Evolutionary conservation across 2,329 filamentous ascomycete genomes (phyloP).

Genomic region (Chaetomiaceae sp.): DNA sequence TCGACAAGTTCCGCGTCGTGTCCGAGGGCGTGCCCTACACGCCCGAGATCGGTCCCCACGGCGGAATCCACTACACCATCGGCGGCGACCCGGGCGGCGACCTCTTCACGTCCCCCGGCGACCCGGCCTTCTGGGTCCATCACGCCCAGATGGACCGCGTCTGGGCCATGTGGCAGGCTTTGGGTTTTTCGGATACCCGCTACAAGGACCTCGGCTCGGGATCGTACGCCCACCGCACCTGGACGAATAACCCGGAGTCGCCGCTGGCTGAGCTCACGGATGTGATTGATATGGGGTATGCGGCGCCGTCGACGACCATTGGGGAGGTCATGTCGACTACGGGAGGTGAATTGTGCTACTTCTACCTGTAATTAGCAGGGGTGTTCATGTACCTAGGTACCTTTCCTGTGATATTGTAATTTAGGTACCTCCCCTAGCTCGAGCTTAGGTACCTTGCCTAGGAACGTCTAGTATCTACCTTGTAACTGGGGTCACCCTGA

Average conservation of each 20-base stretch:
- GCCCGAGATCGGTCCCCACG: conserved; percentile 26
- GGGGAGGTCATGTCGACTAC: conserved; percentile 31
- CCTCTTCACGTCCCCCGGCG: conserved; percentile 22
- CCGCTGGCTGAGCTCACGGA: conserved; percentile 26
- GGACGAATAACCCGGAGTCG: conserved; percentile 29
- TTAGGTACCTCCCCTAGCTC: too few relatives aligned
- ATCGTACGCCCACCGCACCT: conserved; percentile 30
- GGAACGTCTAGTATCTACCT: too few relatives aligned
- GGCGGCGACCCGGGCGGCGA: conserved; percentile 34
- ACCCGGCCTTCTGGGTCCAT: conserved; percentile 21
- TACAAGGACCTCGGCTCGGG: conserved; percentile 27
- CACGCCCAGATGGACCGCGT: conserved; percentile 21
- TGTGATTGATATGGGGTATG: conserved; percentile 31
- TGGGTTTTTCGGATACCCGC: conserved; percentile 17
- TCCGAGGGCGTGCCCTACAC: conserved; percentile 24
- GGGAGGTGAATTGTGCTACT: conserved; percentile 30
- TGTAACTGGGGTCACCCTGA: too few relatives aligned
- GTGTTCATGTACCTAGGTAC: background rate
- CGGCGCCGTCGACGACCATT: conserved; percentile 26
- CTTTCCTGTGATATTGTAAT: too few relatives aligned
- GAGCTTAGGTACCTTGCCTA: too few relatives aligned
- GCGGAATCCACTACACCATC: conserved; percentile 31
- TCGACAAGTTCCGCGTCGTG: conserved; percentile 16
- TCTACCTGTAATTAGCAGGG: conserved; percentile 24
- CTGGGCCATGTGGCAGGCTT: conserved; percentile 21